Base-by-base conservation (phyloP, 495 filamentous ascomycete species). In the Aspergillus haitiensis region DNA sequence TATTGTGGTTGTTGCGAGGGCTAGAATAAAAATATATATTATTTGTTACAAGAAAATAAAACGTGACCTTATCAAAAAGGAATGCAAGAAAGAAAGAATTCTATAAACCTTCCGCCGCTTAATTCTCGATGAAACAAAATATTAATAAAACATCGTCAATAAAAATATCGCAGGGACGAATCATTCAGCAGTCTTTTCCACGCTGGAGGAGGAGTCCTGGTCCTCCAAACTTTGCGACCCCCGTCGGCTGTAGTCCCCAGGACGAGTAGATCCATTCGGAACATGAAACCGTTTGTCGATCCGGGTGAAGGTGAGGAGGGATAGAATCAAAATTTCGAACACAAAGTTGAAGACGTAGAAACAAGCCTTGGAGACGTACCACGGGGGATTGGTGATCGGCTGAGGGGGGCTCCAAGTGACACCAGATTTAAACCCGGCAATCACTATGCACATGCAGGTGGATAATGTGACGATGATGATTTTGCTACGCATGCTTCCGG, bases 281-380 rank as follows among this genome's bases (percentile, higher is more conserved):
- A 96, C 76, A 60, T 83, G 76, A 69, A 96, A 96, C 6, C 86
- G 81, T 58, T 78, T 77, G 64, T 97, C 92, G 35, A 93, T 82
- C 21, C 91, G 79, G 5, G 75, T 74, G 6, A 88, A 61, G 2
- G 84, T 78, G 68, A 88, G 93, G 4, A 86, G 62, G 8, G 72
- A 72, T 2, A 93, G 81, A 11, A 93, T 83, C 4, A 86, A 18
- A 31, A 91, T 70, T 72, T 97, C 93, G 11, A 91, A 75, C 0
- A 71, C 75, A 62, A 92, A 92, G 67, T 87, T 84, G 77, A 96
- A 92, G 63, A 85, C 67, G 72, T 92, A 97, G 73, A 94, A 96
- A 64, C 82, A 84, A 3, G 84, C 81, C 64, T 87, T 88, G 59
- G 69, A 74, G 61, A 88, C 80, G 60, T 87, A 94, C 80, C 84